Evolutionary conservation across 371 early-diverging fungal genomes (phyloP).

Genomic region (Mucor racemosus): DNA sequence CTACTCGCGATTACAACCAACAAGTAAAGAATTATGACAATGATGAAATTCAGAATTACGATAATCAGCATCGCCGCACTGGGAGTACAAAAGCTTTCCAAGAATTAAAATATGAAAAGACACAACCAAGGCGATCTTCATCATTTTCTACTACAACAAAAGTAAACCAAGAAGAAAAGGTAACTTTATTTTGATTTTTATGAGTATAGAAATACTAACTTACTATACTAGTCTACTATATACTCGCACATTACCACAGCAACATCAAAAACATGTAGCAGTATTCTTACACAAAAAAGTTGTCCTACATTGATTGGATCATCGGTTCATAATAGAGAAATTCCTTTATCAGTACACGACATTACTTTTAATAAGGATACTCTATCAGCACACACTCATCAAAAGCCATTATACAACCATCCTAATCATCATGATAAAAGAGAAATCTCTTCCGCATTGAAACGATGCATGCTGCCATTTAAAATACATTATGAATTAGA

Average conservation of each 20-base stretch:
- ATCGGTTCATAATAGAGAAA: not conserved
- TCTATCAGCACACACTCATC: not conserved
- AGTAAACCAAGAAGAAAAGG: not conserved
- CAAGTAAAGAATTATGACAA: not conserved
- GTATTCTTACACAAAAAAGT: not conserved
- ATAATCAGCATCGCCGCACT: not conserved
- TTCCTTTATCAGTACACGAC: not conserved
- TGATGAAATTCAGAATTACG: not conserved
- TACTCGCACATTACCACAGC: no score
- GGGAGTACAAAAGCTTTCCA: not conserved
- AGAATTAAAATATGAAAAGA: not conserved
- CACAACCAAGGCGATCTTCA: not conserved
- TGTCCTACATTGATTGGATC: not conserved
- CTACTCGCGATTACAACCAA: not conserved
- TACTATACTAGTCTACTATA: no score
- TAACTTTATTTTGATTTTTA: not conserved
- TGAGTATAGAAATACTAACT: no score
- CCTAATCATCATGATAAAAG: not conserved
- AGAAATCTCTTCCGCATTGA: not conserved
- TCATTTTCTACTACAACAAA: not conserved
- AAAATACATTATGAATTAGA: conserved; percentile 14
- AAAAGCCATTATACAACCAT: not conserved
- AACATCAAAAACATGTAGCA: not conserved
- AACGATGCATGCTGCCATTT: conserved; percentile 2
- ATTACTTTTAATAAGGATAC: not conserved